phyloP scores from a whole-genome alignment of 208 protist genomes.

The Trypanosoma platydactyli region DNA sequence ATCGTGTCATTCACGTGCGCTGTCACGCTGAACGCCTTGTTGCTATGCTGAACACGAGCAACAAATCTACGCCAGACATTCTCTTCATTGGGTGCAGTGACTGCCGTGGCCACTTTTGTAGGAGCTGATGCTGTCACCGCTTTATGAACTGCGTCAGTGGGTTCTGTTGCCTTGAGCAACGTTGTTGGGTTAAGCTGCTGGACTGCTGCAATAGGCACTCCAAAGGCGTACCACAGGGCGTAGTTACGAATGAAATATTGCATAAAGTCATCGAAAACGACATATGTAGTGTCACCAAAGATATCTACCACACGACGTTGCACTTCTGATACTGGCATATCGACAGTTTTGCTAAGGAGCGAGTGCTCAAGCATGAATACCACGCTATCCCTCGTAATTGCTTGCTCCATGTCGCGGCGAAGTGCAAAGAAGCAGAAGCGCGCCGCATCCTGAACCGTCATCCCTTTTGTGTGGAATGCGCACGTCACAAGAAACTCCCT shows the following conservation, averaged over 20 bases:
- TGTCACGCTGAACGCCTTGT: constrained; percentile 85
- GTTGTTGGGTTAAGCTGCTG: background rate
- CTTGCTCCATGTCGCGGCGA: constrained; percentile 73
- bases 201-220: constrained; percentile 59
- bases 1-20: constrained; percentile 77
- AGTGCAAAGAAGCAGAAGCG: constrained; percentile 87
- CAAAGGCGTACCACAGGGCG: constrained; percentile 73
- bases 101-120: background rate
- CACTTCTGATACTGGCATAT: constrained; percentile 69
- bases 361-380: constrained; percentile 73
- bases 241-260: constrained; percentile 76
- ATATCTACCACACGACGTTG: constrained; percentile 68
- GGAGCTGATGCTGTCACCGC: constrained; percentile 41
- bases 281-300: constrained; percentile 41
- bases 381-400: constrained; percentile 68
- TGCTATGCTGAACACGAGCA: constrained; percentile 50
- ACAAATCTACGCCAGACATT: constrained; percentile 54
- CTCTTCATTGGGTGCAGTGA: constrained; percentile 2
- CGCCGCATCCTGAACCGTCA: constrained; percentile 64
- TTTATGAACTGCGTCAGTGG: background rate
- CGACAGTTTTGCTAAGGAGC: constrained; percentile 69
- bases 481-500: constrained; percentile 70
- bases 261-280: constrained; percentile 71
- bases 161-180: background rate
- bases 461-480: constrained; percentile 56